These are phyloP conservation scores for Theileria luwenshuni DNA, from an alignment of 169 alveolate genomes.

Conservation along the genomic window DNA sequence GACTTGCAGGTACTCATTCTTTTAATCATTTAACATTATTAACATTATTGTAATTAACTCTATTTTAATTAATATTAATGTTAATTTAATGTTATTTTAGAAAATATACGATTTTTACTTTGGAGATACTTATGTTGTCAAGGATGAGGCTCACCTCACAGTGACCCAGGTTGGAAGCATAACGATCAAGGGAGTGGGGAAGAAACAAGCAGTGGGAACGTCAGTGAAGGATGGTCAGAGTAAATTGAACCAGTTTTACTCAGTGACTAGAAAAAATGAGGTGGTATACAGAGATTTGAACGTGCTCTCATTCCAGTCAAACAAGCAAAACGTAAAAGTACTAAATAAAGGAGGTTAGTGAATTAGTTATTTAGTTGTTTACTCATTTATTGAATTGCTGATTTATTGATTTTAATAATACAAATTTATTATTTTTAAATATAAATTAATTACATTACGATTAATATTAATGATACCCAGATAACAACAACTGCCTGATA, in stretches of 20 bases:
- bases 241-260: conserved; percentile 35
- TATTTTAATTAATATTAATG: neutral
- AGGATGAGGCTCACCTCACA: conserved; percentile 67
- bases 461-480: neutral
- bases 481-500: conserved; percentile 53
- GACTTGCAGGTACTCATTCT: conserved; percentile 74
- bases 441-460: neutral
- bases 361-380: neutral
- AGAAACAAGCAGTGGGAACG: conserved; percentile 70
- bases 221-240: conserved; percentile 69
- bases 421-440: neutral
- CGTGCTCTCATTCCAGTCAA: conserved; percentile 74
- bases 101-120: conserved; percentile 54
- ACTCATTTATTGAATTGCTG: neutral
- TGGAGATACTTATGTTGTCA: conserved; percentile 65
- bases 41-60: neutral
- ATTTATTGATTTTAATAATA: no score
- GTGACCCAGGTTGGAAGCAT: conserved; percentile 72
- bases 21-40: neutral
- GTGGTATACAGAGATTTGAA: conserved; percentile 51
- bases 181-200: conserved; percentile 68
- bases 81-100: neutral
- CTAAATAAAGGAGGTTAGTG: conserved; percentile 56
- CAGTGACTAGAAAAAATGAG: conserved; percentile 55
- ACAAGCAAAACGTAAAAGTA: conserved; percentile 64